phyloP scores from a whole-genome alignment of 306 rosid genomes.

The Malus fusca region DNA sequence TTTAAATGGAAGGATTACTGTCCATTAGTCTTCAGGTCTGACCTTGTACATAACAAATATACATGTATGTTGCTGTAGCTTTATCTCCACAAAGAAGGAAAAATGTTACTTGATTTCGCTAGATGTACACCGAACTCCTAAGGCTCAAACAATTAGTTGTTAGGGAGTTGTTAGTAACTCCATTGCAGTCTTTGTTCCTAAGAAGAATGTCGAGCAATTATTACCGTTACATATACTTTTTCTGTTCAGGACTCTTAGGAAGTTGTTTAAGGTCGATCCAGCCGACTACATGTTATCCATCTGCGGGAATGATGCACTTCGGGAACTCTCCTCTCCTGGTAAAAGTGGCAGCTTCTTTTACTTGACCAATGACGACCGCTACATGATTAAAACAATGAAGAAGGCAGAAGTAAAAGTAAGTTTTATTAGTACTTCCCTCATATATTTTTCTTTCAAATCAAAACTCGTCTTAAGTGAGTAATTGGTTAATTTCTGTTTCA shows the following conservation, averaged over 20 bases:
- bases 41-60: neutral
- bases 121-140: neutral
- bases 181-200: neutral
- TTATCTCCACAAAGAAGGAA: too few relatives aligned
- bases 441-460: conserved; percentile 2
- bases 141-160: too few relatives aligned
- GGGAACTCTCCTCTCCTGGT: conserved; percentile 90
- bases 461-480: neutral
- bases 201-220: too few relatives aligned
- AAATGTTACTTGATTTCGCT: neutral
- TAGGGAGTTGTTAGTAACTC: too few relatives aligned
- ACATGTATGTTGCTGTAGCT: too few relatives aligned
- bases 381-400: conserved; percentile 91
- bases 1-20: conserved; percentile 96
- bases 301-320: conserved; percentile 86
- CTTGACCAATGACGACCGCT: conserved; percentile 89
- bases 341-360: conserved; percentile 97
- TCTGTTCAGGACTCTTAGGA: conserved; percentile 65
- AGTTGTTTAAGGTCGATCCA: conserved; percentile 85
- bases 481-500: neutral
- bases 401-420: conserved; percentile 92
- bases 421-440: neutral
- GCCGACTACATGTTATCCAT: conserved; percentile 96
- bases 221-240: neutral
- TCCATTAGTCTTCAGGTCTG: conserved; percentile 86